phyloP scores from a whole-genome alignment of 345 rosid genomes.

The Melaleuca quinquenervia region DNA sequence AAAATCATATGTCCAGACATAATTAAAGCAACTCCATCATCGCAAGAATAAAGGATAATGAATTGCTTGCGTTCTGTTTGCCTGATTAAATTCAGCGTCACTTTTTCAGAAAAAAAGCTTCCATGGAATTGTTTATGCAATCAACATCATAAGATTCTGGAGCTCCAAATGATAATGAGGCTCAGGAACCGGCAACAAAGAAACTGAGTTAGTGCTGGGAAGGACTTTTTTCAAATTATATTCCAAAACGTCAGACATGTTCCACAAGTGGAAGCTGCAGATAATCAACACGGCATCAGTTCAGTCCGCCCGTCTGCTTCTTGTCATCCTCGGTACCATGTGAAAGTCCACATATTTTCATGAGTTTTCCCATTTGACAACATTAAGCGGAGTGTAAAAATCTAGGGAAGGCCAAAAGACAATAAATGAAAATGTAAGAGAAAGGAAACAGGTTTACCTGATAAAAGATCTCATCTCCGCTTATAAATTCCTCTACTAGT shows the following conservation, averaged over 20 bases:
- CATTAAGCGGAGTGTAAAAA: neutral
- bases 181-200: neutral
- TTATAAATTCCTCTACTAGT: neutral
- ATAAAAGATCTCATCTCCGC: neutral
- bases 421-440: neutral
- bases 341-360: neutral
- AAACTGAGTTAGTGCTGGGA: neutral
- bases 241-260: constrained; percentile 32
- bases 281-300: constrained; percentile 85
- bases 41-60: neutral
- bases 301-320: constrained; percentile 94
- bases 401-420: neutral
- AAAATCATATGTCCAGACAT: constrained; percentile 65
- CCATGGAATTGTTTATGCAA: neutral
- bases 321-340: constrained; percentile 43
- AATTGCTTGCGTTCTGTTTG: neutral
- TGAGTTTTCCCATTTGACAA: neutral
- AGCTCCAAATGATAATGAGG: neutral
- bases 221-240: neutral
- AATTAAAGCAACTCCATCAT: constrained; percentile 39
- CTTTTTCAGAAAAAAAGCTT: neutral
- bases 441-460: neutral
- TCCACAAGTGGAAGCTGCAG: constrained; percentile 45
- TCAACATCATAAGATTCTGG: neutral
- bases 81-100: neutral